phyloP scores from a whole-genome alignment of 2,329 filamentous ascomycete species.

The Paecilomyces niveus region DNA sequence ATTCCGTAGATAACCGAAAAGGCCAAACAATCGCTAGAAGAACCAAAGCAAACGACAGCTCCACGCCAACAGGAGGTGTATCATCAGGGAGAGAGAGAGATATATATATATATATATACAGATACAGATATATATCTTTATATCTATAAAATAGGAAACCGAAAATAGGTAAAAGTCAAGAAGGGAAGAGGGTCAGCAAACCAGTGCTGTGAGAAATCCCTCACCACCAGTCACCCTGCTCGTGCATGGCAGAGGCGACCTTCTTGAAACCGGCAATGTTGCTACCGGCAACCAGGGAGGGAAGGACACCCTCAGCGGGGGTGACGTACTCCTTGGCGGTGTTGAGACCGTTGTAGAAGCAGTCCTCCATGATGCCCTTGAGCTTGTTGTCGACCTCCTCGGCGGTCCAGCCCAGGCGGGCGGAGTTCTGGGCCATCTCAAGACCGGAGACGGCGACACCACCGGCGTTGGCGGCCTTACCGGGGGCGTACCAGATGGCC shows the following conservation, averaged over 20 bases:
- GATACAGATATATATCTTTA: not conserved
- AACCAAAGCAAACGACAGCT: not conserved
- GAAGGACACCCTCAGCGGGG: constrained; percentile 72
- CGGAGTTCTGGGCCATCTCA: constrained; percentile 98
- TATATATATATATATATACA: not conserved
- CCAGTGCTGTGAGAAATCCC: constrained; percentile 4
- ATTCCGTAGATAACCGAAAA: not conserved
- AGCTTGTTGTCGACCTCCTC: constrained; percentile 90
- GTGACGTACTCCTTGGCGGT: constrained; percentile 86
- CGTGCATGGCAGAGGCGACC: constrained; percentile 88
- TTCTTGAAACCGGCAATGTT: constrained; percentile 98
- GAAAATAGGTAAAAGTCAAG: constrained; percentile 8
- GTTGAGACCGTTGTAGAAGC: constrained; percentile 80
- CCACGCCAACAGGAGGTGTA: not conserved
- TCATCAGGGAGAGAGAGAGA: not conserved
- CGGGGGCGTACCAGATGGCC: constrained; percentile 91
- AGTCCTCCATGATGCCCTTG: constrained; percentile 89
- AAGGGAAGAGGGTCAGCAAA: not conserved
- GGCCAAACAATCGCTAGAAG: not conserved
- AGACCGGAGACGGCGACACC: constrained; percentile 95
- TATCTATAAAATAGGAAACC: constrained; percentile 4
- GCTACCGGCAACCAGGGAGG: constrained; percentile 82
- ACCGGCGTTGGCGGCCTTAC: constrained; percentile 95
- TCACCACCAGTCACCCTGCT: constrained; percentile 90
- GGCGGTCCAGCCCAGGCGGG: constrained; percentile 73